Base-by-base conservation (phyloP, 2,329 filamentous ascomycete species). In the Colletotrichum sp. region DNA sequence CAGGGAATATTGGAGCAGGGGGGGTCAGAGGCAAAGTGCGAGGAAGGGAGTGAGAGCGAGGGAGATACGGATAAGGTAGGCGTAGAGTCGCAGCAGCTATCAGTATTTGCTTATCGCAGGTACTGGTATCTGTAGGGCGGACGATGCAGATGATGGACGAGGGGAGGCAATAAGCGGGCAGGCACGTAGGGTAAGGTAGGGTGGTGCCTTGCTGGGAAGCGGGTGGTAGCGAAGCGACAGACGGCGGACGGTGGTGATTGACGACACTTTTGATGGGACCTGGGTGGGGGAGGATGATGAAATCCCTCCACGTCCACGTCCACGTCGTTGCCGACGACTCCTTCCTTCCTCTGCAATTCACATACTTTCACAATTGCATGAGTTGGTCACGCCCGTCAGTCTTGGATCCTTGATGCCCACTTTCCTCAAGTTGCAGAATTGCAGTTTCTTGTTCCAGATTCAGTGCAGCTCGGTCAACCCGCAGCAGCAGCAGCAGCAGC, bases 201-300 rank as follows among this genome's bases (percentile, higher is more conserved):
- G 30, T 60, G 67, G 32, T 16, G 65, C 18, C 39, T 44, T 44
- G 26, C 44, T 67, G 12, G 65, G 65, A 49, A 66, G 55, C 28
- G 55, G 55, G 32, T 32, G 24, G 52, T 49, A 60, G 36, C 21
- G 26, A 34, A 9, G 36, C 39, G 18, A 44, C 39, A 18, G 39
- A 10, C 39, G 39, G 18, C 3, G 18, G 39, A 44, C 24, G 10
- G 55, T 30, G 65, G 65, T 73, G 60, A 57, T 67, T 62, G 68
- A 72, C 69, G 69, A 75, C 69, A 67, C 62, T 67, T 69, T 75
- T 62, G 55, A 72, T 68, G 69, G 69, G 55, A 24, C 60, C 71
- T 44, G 28, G 66, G 66, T 16, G 44, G 66, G 39, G 44, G 30
- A 52, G 65, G 18, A 55, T 67, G 64, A 55, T 67, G 65, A 57